Evolutionary conservation across 1,139 yeast species (phyloP).

Genomic region (Candida neerlandica): DNA sequence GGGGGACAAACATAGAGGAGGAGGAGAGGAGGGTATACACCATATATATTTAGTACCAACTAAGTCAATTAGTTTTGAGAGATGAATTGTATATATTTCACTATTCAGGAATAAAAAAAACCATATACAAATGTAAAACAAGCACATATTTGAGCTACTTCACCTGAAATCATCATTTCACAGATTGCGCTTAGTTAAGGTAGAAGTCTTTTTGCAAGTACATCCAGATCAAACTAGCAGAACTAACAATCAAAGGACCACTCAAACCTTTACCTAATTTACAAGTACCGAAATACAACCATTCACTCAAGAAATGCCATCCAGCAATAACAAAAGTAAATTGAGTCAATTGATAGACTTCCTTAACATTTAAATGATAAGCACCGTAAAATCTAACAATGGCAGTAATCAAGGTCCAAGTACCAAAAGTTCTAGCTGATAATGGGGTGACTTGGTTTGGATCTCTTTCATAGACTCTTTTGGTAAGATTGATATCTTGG

Average conservation of each 20-base stretch:
- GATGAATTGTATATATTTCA: too few species aligned
- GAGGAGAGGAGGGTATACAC: too few species aligned
- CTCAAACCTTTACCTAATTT: slow-evolving; percentile 83
- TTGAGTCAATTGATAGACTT: slow-evolving; percentile 75
- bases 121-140: too few species aligned
- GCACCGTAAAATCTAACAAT: slow-evolving; percentile 89
- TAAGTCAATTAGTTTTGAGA: too few species aligned
- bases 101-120: too few species aligned
- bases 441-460: slow-evolving; percentile 60
- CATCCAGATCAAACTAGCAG: slow-evolving; percentile 64
- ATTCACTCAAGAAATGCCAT: slow-evolving; percentile 80
- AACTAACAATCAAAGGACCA: slow-evolving; percentile 78
- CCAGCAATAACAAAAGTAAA: slow-evolving; percentile 86
- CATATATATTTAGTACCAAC: too few species aligned
- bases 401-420: slow-evolving; percentile 92
- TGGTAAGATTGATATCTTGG: slow-evolving; percentile 57
- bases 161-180: too few species aligned
- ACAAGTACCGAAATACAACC: slow-evolving; percentile 78
- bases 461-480: slow-evolving; percentile 65
- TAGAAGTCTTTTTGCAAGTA: slow-evolving; percentile 56
- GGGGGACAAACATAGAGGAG: background rate
- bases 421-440: slow-evolving; percentile 94
- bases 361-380: slow-evolving; percentile 64
- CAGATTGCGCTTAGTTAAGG: slow-evolving; percentile 12
- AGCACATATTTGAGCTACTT: too few species aligned